Conservation (phyloP, 352 stramenopile species). For the Halophytophthora batemanensis region DNA sequence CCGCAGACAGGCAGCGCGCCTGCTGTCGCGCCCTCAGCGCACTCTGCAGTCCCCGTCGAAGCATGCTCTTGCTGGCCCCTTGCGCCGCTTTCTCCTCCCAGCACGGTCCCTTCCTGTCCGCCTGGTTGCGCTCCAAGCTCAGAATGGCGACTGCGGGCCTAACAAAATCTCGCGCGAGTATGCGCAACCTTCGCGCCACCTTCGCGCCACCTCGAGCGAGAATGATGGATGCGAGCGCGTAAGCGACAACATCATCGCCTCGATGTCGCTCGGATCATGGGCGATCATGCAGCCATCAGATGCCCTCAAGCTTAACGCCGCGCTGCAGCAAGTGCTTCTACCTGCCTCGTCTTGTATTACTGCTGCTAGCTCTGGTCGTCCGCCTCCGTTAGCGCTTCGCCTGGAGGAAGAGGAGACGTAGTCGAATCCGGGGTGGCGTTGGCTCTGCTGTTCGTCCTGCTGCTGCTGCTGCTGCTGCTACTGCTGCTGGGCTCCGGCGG, state of each 20-base stretch:
- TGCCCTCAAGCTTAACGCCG: not conserved
- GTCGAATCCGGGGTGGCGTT: no score
- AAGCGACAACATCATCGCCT: no score
- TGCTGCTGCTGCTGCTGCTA: not conserved
- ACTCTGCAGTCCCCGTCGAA: conserved; percentile 30
- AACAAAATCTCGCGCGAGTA: not conserved
- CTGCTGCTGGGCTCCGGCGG: conserved; percentile 23
- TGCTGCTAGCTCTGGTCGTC: no score
- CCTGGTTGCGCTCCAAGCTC: conserved; percentile 6
- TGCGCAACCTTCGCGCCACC: conserved; percentile 13
- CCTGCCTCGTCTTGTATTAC: conserved; percentile 1
- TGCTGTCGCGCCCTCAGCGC: conserved; percentile 10
- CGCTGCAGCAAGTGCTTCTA: not conserved
- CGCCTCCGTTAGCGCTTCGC: no score
- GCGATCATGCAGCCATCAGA: no score
- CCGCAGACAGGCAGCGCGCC: conserved; percentile 17
- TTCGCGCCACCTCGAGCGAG: not conserved
- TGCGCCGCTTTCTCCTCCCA: no score
- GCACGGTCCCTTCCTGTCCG: not conserved
- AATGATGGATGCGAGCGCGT: not conserved
- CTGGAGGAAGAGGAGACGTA: no score
- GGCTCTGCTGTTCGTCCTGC: conserved; percentile 4
- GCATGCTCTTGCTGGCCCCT: conserved; percentile 14
- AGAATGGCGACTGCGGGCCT: conserved; percentile 7
- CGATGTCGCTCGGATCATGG: no score